These are phyloP conservation scores for Climacium dendroides DNA, from an alignment of 225 moss, liverwort and hornwort genomes.

Conservation along the genomic window DNA sequence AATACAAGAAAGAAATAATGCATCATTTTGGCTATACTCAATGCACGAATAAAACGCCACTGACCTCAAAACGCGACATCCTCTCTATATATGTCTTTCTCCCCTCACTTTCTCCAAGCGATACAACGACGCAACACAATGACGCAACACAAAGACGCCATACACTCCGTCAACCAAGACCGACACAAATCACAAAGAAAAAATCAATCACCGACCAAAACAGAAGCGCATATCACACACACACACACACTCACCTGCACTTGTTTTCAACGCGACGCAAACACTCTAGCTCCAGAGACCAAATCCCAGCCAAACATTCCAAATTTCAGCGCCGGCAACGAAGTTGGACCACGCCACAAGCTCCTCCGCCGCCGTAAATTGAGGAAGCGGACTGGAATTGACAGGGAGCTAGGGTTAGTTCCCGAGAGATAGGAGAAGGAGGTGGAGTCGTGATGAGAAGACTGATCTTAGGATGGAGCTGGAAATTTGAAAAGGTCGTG, in stretches of 20 bases:
- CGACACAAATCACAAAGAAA: neutral
- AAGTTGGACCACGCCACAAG: neutral
- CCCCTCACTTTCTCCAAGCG: neutral
- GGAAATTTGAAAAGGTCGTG: neutral
- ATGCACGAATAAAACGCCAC: neutral
- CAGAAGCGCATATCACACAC: neutral
- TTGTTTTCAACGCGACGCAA: neutral
- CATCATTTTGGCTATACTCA: neutral
- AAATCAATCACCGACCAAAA: neutral
- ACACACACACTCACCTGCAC: neutral
- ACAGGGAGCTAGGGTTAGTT: neutral
- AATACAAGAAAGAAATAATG: neutral
- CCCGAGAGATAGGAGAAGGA: neutral
- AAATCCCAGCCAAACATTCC: neutral
- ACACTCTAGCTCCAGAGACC: neutral
- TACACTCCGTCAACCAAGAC: neutral
- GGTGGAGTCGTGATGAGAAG: neutral
- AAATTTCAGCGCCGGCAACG: neutral
- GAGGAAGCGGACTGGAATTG: neutral
- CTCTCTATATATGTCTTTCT: neutral
- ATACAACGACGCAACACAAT: neutral
- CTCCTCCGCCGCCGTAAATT: neutral
- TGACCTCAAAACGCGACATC: neutral
- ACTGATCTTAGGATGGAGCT: neutral
- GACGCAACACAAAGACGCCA: neutral